These are phyloP conservation scores for Coccomyxa sp. DNA, from an alignment of 139 green algal species.

Conservation along the genomic window DNA sequence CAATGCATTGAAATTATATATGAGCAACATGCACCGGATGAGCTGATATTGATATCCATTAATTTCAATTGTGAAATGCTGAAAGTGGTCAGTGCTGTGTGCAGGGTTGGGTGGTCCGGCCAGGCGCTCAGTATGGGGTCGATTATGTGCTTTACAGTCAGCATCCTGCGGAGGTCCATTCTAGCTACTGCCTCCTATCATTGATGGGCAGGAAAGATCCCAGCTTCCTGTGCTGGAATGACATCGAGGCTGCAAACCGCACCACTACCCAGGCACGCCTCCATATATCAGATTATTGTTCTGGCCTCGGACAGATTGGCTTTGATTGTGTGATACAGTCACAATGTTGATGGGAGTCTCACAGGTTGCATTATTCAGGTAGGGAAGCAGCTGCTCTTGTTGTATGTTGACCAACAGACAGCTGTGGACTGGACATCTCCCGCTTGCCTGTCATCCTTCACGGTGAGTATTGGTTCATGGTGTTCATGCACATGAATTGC, in stretches of 20 bases:
- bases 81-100: neutral
- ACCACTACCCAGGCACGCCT: no score
- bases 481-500: no score
- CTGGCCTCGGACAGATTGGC: neutral
- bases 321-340: neutral
- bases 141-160: neutral
- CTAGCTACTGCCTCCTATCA: neutral
- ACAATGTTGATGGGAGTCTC: neutral
- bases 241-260: neutral
- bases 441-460: neutral
- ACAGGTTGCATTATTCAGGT: neutral
- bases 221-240: neutral
- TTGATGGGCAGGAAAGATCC: neutral
- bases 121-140: neutral
- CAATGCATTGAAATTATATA: no score
- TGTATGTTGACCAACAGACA: neutral
- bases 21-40: no score
- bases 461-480: neutral
- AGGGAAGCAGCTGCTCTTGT: neutral
- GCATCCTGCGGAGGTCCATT: neutral
- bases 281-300: no score
- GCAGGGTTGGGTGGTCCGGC: neutral
- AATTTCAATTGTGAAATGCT: no score
- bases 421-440: no score
- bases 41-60: no score